Conservation (phyloP, 176 grass and related monocot species). For the Eremochloa ophiuroides region DNA sequence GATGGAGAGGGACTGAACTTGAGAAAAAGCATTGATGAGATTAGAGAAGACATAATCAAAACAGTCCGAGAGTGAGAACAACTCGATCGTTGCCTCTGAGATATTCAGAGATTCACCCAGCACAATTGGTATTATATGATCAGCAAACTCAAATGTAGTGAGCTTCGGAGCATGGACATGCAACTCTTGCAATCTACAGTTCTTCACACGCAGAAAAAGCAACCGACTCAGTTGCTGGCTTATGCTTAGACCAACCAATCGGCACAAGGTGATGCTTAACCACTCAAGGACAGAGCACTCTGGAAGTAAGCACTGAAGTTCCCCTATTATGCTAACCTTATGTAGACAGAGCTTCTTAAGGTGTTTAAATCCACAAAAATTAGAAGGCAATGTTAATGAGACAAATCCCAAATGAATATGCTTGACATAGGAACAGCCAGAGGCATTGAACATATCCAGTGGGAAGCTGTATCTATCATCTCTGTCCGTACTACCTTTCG, state of each 20-base stretch:
- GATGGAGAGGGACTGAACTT: neutral
- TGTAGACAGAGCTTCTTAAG: neutral
- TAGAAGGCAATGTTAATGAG: neutral
- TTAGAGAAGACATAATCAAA: neutral
- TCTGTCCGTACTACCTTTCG: neutral
- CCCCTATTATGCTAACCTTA: neutral
- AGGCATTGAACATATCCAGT: no score
- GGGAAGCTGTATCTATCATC: no score
- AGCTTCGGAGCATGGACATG: neutral
- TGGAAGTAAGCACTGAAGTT: neutral
- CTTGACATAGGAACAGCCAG: no score
- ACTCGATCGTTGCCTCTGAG: neutral
- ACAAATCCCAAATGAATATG: no score
- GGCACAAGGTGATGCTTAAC: neutral
- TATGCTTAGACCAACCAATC: neutral
- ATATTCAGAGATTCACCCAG: neutral
- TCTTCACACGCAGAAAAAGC: neutral
- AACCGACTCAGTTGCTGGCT: neutral
- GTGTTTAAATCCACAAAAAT: neutral
- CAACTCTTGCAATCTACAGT: neutral
- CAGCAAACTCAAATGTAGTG: neutral
- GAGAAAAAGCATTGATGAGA: neutral
- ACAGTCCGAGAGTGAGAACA: neutral
- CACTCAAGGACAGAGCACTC: neutral
- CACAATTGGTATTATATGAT: neutral